Evolutionary conservation across 2,329 filamentous ascomycete species (phyloP), one percentile per base, ranked within the genome.

Genomic region (Ceratocystis diversiconidia): DNA sequence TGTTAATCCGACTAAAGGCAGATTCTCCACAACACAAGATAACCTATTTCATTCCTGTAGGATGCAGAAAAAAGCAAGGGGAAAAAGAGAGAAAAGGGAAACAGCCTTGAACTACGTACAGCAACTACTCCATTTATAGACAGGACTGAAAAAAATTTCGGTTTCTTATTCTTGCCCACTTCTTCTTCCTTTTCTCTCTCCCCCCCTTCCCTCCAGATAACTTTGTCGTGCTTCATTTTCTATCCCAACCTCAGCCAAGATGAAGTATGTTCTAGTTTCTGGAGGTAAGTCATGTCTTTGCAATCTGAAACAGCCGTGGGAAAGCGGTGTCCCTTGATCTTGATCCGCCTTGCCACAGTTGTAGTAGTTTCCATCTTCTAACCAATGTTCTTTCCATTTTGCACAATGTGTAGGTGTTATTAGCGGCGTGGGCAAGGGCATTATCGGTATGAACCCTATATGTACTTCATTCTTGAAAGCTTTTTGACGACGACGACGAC

Each of bases 241-340:
- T 25, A 50, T 63, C 61, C 7, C n/a, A 43, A 52, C 43, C 17
- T 55, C 55, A 17, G 43, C 62, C 72, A 84, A 78, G 72, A 91
- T 90, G 87, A 89, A 90, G 79, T 90, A 90, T 80, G 85, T 91
- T 76, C 80, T 90, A 70, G 87, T 90, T 70, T 89, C 86, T 71
- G 88, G 88, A 81, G 88, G 87, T 88, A 76, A 68, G 69, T 68
- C 17, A 44, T 32, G 46, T 4, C 19, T 15, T 22, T 41, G 36
- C 36, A 41, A 41, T 12, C 36, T 41, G 36, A 4, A 41, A 41
- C 12, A 41, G 36, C 36, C 36, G 36, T 41, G 36, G 3, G 30
- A 52, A 28, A 28, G 48, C 48, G 19, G 48, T 15, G 48, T 15
- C 48, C 22, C 36, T 70, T 65, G 66, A 67, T 68, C 66, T 41